phyloP scores from a whole-genome alignment of 768 basidiomycete species.

The Mycena albidolilacea region DNA sequence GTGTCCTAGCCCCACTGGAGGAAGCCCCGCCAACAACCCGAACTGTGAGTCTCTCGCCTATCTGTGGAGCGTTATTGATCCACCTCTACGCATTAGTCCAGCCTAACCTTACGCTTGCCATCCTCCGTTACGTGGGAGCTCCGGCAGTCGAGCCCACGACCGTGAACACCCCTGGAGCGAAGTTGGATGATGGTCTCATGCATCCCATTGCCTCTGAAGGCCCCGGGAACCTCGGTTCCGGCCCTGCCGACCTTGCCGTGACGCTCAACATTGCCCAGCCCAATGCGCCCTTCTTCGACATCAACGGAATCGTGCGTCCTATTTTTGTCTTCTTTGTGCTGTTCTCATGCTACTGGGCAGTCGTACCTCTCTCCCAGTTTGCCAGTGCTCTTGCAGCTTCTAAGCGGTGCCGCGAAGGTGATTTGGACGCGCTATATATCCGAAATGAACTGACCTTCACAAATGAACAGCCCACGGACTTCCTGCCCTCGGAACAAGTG shows the following conservation, averaged over 20 bases:
- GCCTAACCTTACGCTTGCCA: slow-evolving; percentile 52
- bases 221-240: slow-evolving; percentile 32
- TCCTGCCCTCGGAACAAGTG: slow-evolving; percentile 31
- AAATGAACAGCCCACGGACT: slow-evolving; percentile 10
- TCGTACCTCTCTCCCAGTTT: slow-evolving; percentile 52
- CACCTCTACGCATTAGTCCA: slow-evolving; percentile 40
- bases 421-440: slow-evolving; percentile 42
- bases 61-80: accelerated
- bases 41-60: slow-evolving; percentile 38
- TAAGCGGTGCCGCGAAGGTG: slow-evolving; percentile 58
- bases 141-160: slow-evolving; percentile 50
- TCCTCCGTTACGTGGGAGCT: slow-evolving; percentile 56
- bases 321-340: not conserved
- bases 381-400: slow-evolving; percentile 64
- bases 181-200: slow-evolving; percentile 48
- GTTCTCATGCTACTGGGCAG: not conserved
- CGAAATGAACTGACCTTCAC: slow-evolving; percentile 42
- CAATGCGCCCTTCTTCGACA: slow-evolving; percentile 36
- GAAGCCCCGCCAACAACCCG: slow-evolving; percentile 44
- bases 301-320: slow-evolving; percentile 37
- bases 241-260: slow-evolving; percentile 29
- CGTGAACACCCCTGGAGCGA: slow-evolving; percentile 39
- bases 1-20: slow-evolving; percentile 39
- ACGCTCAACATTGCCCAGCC: slow-evolving; percentile 34
- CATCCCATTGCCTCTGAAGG: slow-evolving; percentile 37